These are phyloP conservation scores for Noccaea bulbosa DNA, from an alignment of 345 rosid species.

Conservation along the genomic window DNA sequence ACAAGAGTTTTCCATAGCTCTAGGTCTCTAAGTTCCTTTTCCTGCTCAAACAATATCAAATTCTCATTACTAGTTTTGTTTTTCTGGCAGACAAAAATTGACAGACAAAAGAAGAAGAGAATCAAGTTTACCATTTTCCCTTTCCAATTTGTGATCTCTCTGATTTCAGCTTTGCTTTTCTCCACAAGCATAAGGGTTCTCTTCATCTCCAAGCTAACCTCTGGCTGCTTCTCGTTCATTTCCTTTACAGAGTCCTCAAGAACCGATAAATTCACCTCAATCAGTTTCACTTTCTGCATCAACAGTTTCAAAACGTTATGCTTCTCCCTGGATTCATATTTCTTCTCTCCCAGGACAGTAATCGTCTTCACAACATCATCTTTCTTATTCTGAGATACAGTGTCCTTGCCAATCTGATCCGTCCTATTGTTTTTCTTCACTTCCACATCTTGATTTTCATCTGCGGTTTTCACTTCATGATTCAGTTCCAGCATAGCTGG, in stretches of 20 bases:
- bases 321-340: slow-evolving; percentile 64
- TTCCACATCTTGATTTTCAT: slow-evolving; percentile 27
- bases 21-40: slow-evolving; percentile 53
- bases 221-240: slow-evolving; percentile 63
- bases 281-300: slow-evolving; percentile 87
- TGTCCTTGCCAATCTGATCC: slow-evolving; percentile 45
- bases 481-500: slow-evolving; percentile 47
- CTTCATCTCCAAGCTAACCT: slow-evolving; percentile 61
- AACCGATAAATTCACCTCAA: slow-evolving; percentile 71
- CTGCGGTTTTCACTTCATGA: slow-evolving; percentile 33
- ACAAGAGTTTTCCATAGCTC: slow-evolving; percentile 69
- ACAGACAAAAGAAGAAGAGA: neutral
- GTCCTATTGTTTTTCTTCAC: slow-evolving; percentile 41
- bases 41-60: slow-evolving; percentile 49
- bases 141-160: slow-evolving; percentile 65
- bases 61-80: neutral
- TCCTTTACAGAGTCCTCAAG: slow-evolving; percentile 78
- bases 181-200: slow-evolving; percentile 57
- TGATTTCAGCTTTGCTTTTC: slow-evolving; percentile 59
- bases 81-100: neutral
- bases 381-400: slow-evolving; percentile 45
- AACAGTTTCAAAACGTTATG: slow-evolving; percentile 77
- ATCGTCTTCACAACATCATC: slow-evolving; percentile 43
- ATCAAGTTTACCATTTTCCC: slow-evolving; percentile 53
- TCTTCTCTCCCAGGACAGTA: slow-evolving; percentile 56